phyloP scores from a whole-genome alignment of 1,139 yeast species.

The Hyphopichia buzzinii region DNA sequence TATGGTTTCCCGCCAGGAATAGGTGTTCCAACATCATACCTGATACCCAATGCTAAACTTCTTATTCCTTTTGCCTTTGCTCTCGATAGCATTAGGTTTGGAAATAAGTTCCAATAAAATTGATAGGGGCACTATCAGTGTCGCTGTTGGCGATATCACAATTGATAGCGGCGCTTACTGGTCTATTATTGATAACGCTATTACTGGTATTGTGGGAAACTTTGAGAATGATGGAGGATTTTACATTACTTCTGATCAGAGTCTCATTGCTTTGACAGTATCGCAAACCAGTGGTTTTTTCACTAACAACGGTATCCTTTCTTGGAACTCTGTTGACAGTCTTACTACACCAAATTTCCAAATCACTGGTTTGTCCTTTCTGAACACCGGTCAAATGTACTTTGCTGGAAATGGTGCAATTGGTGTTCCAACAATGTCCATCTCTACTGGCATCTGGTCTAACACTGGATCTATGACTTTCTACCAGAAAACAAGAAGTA shows the following conservation, averaged over 20 bases:
- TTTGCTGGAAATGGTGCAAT: not conserved
- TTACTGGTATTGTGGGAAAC: constrained; percentile 20
- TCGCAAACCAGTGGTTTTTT: constrained; percentile 6
- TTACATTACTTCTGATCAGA: constrained; percentile 15
- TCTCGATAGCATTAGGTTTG: not conserved
- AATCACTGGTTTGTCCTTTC: constrained; percentile 7
- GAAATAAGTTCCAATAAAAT: not conserved
- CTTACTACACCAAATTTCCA: constrained; percentile 10
- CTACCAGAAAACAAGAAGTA: constrained; percentile 17
- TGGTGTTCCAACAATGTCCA: constrained; percentile 10
- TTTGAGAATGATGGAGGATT: constrained; percentile 24
- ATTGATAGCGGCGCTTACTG: constrained; percentile 29
- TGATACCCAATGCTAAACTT: not conserved
- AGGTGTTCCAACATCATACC: too few relatives aligned
- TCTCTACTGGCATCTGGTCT: constrained; percentile 20
- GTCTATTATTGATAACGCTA: constrained; percentile 31
- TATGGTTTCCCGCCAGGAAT: too few relatives aligned
- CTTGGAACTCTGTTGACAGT: constrained; percentile 10
- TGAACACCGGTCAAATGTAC: constrained; percentile 4
- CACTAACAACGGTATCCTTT: constrained; percentile 9
- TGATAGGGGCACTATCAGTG: not conserved
- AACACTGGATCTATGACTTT: constrained; percentile 29
- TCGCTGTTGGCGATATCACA: constrained; percentile 10
- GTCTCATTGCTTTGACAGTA: constrained; percentile 5
- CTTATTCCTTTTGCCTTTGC: not conserved